Percentiles rank a stretch among this genome's conserved stretches.
Evolutionary conservation across 78 protist genomes (phyloP).

Genomic region (slime mould (Dictyostelium discoideum)): DNA sequence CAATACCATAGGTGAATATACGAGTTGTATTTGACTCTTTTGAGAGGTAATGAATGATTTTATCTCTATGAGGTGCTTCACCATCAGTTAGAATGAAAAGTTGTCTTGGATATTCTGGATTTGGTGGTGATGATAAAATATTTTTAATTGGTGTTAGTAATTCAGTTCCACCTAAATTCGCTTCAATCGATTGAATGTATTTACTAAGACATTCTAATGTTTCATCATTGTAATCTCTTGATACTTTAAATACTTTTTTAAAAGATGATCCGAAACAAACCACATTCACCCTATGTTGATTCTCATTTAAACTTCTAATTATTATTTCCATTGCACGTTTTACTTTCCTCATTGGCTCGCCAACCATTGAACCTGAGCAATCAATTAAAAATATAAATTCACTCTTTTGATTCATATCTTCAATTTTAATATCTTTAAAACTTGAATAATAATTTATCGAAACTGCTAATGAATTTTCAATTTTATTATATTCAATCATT

Average conservation of each 20-base stretch:
- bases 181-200: not conserved
- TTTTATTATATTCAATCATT: not conserved
- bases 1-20: slow-evolving; percentile 61
- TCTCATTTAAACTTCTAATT: slow-evolving; percentile 34
- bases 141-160: slow-evolving; percentile 35
- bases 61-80: not conserved
- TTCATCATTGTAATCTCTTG: not conserved
- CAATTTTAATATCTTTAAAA: not conserved
- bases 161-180: slow-evolving; percentile 75
- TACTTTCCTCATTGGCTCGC: not conserved
- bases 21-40: slow-evolving; percentile 17
- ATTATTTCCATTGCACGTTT: slow-evolving; percentile 16
- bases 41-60: slow-evolving; percentile 21
- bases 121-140: not conserved
- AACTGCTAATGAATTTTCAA: not conserved
- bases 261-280: slow-evolving; percentile 32
- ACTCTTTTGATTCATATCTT: slow-evolving; percentile 10
- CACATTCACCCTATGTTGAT: slow-evolving; percentile 13
- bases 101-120: slow-evolving; percentile 55
- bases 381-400: slow-evolving; percentile 65
- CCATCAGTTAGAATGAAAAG: slow-evolving; percentile 76
- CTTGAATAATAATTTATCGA: not conserved
- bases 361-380: slow-evolving; percentile 69
- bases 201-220: not conserved
- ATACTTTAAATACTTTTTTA: not conserved